Conservation (phyloP, 2,329 filamentous ascomycete genomes). For the Fusarium decemcellulare region DNA sequence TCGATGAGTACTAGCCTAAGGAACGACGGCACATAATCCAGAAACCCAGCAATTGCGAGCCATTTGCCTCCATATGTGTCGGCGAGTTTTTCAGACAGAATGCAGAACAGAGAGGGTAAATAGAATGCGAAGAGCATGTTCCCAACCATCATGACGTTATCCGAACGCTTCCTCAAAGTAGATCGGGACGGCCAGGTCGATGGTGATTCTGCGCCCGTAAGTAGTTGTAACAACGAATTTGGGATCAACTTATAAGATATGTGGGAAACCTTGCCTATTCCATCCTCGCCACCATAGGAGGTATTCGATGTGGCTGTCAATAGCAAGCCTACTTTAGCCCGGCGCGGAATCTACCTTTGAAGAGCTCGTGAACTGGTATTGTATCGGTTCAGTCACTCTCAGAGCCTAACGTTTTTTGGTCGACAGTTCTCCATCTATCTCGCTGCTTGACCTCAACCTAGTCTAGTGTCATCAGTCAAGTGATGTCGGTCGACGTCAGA, state of each 20-base stretch:
- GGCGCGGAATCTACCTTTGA: too few relatives aligned
- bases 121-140: constrained; percentile 27
- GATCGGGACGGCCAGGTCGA: constrained; percentile 23
- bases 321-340: too few relatives aligned
- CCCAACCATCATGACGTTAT: constrained; percentile 5
- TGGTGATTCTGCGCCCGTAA: constrained; percentile 21
- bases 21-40: constrained; percentile 22
- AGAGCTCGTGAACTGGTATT: too few relatives aligned
- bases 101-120: constrained; percentile 22
- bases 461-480: too few relatives aligned
- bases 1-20: constrained; percentile 17
- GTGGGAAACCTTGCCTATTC: constrained; percentile 1
- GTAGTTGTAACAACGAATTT: neutral
- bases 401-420: too few relatives aligned
- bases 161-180: constrained; percentile 19
- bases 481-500: neutral
- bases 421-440: too few relatives aligned
- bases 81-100: constrained; percentile 20
- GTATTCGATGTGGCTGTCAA: too few relatives aligned
- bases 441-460: too few relatives aligned
- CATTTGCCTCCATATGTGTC: constrained; percentile 25
- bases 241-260: constrained; percentile 23
- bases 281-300: neutral
- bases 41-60: constrained; percentile 21
- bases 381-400: too few relatives aligned